phyloP scores from a whole-genome alignment of 2,329 filamentous ascomycete genomes.

The Alternaria burnsii region DNA sequence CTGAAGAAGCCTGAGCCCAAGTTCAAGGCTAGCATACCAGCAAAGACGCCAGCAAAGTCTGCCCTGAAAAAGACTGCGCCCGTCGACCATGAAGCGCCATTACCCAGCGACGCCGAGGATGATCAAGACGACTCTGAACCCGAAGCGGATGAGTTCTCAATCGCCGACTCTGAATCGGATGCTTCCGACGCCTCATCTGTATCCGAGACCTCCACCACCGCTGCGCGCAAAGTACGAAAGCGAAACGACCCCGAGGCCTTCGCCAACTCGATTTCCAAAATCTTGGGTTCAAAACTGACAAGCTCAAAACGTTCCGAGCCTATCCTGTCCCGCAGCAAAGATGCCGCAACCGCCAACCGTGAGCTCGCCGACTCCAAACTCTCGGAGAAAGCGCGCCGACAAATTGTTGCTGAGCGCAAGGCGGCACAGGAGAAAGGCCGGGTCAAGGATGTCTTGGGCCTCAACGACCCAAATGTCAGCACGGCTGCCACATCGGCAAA shows the following conservation, averaged over 20 bases:
- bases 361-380: slow-evolving; percentile 78
- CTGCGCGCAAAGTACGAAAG: slow-evolving; percentile 69
- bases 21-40: slow-evolving; percentile 28
- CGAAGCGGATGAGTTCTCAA: slow-evolving; percentile 46
- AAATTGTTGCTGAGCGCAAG: slow-evolving; percentile 82
- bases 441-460: slow-evolving; percentile 82
- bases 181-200: slow-evolving; percentile 49
- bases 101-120: slow-evolving; percentile 34
- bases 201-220: slow-evolving; percentile 46
- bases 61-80: slow-evolving; percentile 38
- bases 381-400: slow-evolving; percentile 80
- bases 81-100: slow-evolving; percentile 40
- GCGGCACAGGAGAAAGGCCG: slow-evolving; percentile 84
- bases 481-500: slow-evolving; percentile 68
- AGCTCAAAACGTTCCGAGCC: slow-evolving; percentile 84
- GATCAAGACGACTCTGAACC: slow-evolving; percentile 39
- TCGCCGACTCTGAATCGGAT: slow-evolving; percentile 42
- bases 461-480: slow-evolving; percentile 60
- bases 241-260: slow-evolving; percentile 92
- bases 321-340: slow-evolving; percentile 83
- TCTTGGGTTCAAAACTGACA: slow-evolving; percentile 87
- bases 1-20: slow-evolving; percentile 32
- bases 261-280: slow-evolving; percentile 91
- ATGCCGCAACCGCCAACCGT: slow-evolving; percentile 75
- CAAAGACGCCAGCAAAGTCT: slow-evolving; percentile 27